phyloP scores from a whole-genome alignment of 1,284 basidiomycete genomes.

The Cystobasidiaceae sp. region DNA sequence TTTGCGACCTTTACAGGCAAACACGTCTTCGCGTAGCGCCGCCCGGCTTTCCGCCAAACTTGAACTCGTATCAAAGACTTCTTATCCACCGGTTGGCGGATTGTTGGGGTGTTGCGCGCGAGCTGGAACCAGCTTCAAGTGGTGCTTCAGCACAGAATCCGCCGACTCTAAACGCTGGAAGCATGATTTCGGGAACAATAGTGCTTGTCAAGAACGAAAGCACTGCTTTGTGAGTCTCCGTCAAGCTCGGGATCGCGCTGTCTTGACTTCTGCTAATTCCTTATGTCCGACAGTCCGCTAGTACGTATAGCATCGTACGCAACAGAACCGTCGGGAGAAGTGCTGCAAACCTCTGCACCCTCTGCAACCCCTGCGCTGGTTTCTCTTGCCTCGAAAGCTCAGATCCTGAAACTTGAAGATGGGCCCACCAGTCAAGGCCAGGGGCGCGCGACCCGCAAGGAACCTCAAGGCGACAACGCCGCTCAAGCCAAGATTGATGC shows the following conservation, averaged over 20 bases:
- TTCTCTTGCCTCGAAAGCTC: conserved; percentile 17
- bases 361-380: not conserved
- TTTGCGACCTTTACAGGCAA: not conserved
- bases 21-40: conserved; percentile 17
- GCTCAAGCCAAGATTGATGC: not conserved
- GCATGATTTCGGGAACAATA: conserved; percentile 29
- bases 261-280: not conserved
- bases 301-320: conserved; percentile 18
- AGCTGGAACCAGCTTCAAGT: conserved; percentile 36
- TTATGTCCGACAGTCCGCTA: not conserved
- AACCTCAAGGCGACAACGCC: not conserved
- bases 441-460: not conserved
- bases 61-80: conserved; percentile 42
- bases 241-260: not conserved
- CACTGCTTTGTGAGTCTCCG: conserved; percentile 27
- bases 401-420: not conserved
- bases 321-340: not conserved
- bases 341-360: no score
- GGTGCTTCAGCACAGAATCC: not conserved
- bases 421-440: not conserved
- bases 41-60: conserved; percentile 16
- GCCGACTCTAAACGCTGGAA: not conserved
- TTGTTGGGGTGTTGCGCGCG: conserved; percentile 38
- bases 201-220: conserved; percentile 39
- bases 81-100: conserved; percentile 41